Base-by-base conservation (phyloP, 2,329 filamentous ascomycete species). In the Fusarium mundagurra region DNA sequence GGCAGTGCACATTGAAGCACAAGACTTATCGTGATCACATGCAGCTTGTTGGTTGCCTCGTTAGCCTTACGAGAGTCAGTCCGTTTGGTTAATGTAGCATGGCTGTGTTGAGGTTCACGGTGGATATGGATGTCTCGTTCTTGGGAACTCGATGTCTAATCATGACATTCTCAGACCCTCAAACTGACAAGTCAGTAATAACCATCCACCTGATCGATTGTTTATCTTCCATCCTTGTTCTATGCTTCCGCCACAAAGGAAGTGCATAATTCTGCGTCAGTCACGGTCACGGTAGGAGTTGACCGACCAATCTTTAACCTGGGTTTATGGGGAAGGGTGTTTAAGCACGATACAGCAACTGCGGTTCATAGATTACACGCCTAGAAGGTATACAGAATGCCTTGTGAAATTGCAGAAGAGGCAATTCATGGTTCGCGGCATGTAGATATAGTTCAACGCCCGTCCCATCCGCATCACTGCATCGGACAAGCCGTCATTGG, bases 401-500 rank as follows among this genome's bases (percentile, higher is more conserved):
- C 54, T 53, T 45, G 57, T 69, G 57, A 69, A 72, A 36, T 69
- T 57, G 47, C n/a, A 69, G 33, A 44, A 48, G 55, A 59, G 58
- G 59, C 36, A 47, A 34, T 61, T 54, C 48, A 38, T 33, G 34
- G 70, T 44, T 58, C 39, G 33, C 18, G 31, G 59, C 39, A 38
- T 47, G 41, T 43, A 53, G 39, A 53, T 65, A 68, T 60, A 36
- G 60, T 65, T 64, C 38, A 61, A 57, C 60, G 41, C 41, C 55
- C 41, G 55, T n/a, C 57, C 57, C 41, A 36, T 59, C 34, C 41
- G 39, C 39, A 63, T 57, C 33, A 55, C 53, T 61, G 53, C 58
- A 63, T 65, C 58, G 69, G 67, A 24, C 31, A 62, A 53, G 39
- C 62, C 67, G 67, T 61, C 54, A 78, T 76, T 78, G 72, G 73